Evolutionary conservation across 2,329 filamentous ascomycete species (phyloP).

Genomic region (Aureobasidium sp.): DNA sequence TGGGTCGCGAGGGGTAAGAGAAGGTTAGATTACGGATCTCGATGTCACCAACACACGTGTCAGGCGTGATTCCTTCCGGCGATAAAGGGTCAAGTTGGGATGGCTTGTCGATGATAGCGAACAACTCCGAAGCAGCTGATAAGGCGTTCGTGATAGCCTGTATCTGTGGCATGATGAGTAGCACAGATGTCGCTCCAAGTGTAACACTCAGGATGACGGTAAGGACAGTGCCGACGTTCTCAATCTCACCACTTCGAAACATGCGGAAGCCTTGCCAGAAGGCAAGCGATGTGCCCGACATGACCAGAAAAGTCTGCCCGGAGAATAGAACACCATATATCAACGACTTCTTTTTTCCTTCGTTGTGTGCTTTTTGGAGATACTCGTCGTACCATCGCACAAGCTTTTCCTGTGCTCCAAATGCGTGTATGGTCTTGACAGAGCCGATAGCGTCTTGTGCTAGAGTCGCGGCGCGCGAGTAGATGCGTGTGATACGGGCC

Average conservation of each 20-base stretch:
- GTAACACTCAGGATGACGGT: constrained; percentile 27
- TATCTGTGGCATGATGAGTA: constrained; percentile 45
- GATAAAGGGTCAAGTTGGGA: constrained; percentile 44
- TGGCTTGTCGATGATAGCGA: constrained; percentile 44
- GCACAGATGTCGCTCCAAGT: constrained; percentile 43
- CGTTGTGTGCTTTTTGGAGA: constrained; percentile 45
- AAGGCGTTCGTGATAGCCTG: constrained; percentile 48
- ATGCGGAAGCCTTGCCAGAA: constrained; percentile 15
- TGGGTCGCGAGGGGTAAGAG: constrained; percentile 93
- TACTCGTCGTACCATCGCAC: constrained; percentile 47
- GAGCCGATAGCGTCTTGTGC: constrained; percentile 58
- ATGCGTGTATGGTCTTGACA: constrained; percentile 56
- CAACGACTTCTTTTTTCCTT: background rate
- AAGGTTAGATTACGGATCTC: constrained; percentile 69
- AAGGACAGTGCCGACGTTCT: background rate
- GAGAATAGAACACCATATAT: constrained; percentile 5
- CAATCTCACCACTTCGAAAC: background rate
- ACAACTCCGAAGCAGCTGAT: constrained; percentile 46
- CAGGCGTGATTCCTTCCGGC: constrained; percentile 28
- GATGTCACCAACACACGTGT: constrained; percentile 52
- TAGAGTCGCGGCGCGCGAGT: constrained; percentile 49
- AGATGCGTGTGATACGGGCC: constrained; percentile 33
- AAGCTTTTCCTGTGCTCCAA: constrained; percentile 51
- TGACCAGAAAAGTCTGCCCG: background rate
- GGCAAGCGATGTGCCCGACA: constrained; percentile 14